Conservation (phyloP, 148 eudicot species). For the Mesembryanthemum crystallinum region DNA sequence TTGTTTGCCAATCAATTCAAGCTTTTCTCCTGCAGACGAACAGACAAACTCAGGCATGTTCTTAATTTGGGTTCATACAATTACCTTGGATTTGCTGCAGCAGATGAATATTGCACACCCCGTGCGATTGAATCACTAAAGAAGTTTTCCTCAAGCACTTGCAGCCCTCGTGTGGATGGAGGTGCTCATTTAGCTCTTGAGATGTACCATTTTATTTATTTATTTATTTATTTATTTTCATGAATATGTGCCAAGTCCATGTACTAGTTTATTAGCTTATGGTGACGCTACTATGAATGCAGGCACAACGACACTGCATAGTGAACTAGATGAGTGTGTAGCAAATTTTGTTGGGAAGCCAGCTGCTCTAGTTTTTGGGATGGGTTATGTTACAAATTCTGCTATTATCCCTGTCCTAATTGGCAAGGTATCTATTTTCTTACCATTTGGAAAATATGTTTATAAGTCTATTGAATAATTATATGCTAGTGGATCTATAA, state of each 20-base stretch:
- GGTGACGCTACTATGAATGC: slow-evolving; percentile 28
- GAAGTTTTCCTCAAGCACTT: slow-evolving; percentile 73
- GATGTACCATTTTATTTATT: neutral
- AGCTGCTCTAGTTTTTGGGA: slow-evolving; percentile 80
- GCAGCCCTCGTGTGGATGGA: slow-evolving; percentile 86
- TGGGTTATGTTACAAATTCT: slow-evolving; percentile 96
- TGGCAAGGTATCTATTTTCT: slow-evolving; percentile 60
- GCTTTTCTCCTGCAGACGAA: slow-evolving; percentile 54
- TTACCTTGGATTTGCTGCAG: slow-evolving; percentile 97
- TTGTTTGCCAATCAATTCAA: slow-evolving; percentile 6
- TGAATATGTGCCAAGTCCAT: neutral
- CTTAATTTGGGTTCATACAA: slow-evolving; percentile 98
- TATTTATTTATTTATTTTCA: too few species aligned
- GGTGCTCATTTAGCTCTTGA: slow-evolving; percentile 37
- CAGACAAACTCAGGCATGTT: slow-evolving; percentile 58
- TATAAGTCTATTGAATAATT: neutral
- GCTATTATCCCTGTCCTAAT: slow-evolving; percentile 86
- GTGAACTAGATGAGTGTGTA: slow-evolving; percentile 77
- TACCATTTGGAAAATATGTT: neutral
- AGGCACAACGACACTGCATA: slow-evolving; percentile 78
- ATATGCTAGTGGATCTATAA: neutral
- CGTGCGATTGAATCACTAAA: slow-evolving; percentile 74
- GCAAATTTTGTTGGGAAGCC: slow-evolving; percentile 93
- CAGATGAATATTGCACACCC: slow-evolving; percentile 96
- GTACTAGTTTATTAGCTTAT: neutral